Evolutionary conservation across 768 basidiomycete genomes (phyloP).

Genomic region (Chiua virens): DNA sequence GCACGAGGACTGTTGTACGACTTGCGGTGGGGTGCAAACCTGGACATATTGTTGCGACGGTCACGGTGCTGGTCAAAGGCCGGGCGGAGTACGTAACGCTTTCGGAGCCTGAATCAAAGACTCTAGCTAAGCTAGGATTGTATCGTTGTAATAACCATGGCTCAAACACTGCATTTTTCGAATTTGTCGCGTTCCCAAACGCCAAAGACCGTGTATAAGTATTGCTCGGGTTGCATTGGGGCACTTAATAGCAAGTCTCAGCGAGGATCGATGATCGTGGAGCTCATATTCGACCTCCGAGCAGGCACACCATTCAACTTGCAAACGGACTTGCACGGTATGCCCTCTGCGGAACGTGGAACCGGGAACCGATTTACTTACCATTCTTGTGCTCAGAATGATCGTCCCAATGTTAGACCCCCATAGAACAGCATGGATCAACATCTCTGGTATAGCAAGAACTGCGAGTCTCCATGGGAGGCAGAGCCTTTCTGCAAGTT

Average conservation of each 20-base stretch:
- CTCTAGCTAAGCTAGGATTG: too few relatives aligned
- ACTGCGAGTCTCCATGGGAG: slow-evolving; percentile 51
- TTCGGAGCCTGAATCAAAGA: too few relatives aligned
- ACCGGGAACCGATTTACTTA: too few relatives aligned
- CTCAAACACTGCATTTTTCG: too few relatives aligned
- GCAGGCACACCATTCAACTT: too few relatives aligned
- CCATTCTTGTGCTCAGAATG: slow-evolving; percentile 12
- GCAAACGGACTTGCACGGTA: too few relatives aligned
- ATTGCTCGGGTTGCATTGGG: too few relatives aligned
- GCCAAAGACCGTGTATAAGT: too few relatives aligned
- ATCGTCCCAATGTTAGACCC: slow-evolving; percentile 16
- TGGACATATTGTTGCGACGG: slow-evolving; percentile 55
- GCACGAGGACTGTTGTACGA: slow-evolving; percentile 64
- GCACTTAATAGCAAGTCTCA: too few relatives aligned
- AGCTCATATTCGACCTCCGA: not conserved
- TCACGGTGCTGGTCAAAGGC: not conserved
- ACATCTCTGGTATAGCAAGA: not conserved
- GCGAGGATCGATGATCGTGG: not conserved
- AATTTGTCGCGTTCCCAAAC: too few relatives aligned
- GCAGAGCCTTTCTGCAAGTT: slow-evolving; percentile 58
- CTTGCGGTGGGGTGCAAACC: slow-evolving; percentile 72
- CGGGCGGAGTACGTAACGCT: slow-evolving; percentile 5
- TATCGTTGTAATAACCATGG: too few relatives aligned
- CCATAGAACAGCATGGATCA: not conserved
- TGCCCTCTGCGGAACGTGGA: too few relatives aligned